Evolutionary conservation across 1,139 yeast species (phyloP).

Genomic region (Taiozyma sp.): DNA sequence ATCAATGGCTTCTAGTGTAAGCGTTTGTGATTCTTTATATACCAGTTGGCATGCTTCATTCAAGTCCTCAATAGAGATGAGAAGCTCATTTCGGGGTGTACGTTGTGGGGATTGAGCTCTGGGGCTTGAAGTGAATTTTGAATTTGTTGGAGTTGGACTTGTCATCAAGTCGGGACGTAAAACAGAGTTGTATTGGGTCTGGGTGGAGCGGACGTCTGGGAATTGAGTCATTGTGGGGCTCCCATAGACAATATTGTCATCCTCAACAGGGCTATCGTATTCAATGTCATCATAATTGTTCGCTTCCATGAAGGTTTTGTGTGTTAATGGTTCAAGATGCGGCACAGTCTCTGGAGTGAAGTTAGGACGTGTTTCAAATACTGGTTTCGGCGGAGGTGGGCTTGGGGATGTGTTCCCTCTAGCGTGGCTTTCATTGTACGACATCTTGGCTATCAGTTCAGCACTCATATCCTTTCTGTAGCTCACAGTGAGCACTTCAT

Average conservation of each 20-base stretch:
- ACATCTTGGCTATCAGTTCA: conserved; percentile 46
- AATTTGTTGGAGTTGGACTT: neutral
- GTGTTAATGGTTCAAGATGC: neutral
- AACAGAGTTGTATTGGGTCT: neutral
- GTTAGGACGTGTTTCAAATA: neutral
- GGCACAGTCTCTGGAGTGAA: neutral
- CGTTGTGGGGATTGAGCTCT: neutral
- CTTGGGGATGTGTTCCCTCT: neutral
- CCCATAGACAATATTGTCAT: neutral
- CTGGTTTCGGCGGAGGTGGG: neutral
- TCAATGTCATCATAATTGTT: neutral
- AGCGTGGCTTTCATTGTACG: conserved; percentile 34
- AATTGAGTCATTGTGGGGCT: neutral
- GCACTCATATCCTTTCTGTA: conserved; percentile 59
- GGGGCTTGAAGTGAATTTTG: too few relatives aligned
- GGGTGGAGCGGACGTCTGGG: neutral
- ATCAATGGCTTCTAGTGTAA: conserved; percentile 46
- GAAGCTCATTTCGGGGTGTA: neutral
- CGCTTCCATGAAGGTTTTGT: neutral
- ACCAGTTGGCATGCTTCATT: conserved; percentile 17
- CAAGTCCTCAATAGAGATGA: neutral
- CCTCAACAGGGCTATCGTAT: neutral
- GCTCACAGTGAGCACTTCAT: conserved; percentile 66
- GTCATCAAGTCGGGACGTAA: neutral
- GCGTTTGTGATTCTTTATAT: conserved; percentile 37